A percentile compares a stretch with the other conserved stretches of the same genome.
Conservation (phyloP, 805 yeast genomes). For the Ogataea henricii region DNA sequence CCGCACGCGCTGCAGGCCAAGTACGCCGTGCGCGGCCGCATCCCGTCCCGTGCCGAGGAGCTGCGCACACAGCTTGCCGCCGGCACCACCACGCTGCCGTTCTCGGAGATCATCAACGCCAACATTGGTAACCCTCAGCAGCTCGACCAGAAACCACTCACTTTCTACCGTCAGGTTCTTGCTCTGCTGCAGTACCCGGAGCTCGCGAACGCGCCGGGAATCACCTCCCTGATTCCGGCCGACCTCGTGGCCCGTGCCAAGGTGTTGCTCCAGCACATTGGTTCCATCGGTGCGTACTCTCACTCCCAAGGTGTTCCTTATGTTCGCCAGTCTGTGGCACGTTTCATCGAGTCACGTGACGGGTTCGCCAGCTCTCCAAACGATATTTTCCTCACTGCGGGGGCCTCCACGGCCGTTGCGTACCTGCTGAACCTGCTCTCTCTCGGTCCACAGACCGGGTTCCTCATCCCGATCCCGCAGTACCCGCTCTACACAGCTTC, state of each 20-base stretch:
- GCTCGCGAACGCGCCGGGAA: conserved; percentile 44
- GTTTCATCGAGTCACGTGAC: conserved; percentile 64
- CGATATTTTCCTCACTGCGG: conserved; percentile 82
- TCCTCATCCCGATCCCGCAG: conserved; percentile 94
- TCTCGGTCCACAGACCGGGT: conserved; percentile 70
- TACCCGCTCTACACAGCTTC: conserved; percentile 98
- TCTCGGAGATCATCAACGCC: conserved; percentile 76
- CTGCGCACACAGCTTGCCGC: conserved; percentile 56
- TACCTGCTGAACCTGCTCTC: conserved; percentile 73
- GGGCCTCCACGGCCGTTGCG: conserved; percentile 94
- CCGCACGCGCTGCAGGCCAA: conserved; percentile 78
- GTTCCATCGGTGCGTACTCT: conserved; percentile 94
- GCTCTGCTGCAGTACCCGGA: conserved; percentile 85
- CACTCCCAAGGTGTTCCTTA: conserved; percentile 83
- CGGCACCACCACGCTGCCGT: conserved; percentile 69
- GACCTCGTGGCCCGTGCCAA: conserved; percentile 80
- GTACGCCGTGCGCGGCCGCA: conserved; percentile 93
- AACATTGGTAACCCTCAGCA: conserved; percentile 99
- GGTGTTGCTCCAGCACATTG: conserved; percentile 57
- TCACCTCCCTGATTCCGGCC: conserved; percentile 44
- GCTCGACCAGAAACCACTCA: conserved; percentile 87
- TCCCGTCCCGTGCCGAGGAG: conserved; percentile 93
- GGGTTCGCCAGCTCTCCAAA: conserved; percentile 67
- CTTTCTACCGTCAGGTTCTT: conserved; percentile 92
- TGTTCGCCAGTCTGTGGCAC: conserved; percentile 77